Percentiles rank a stretch among this genome's conserved stretches.
Evolutionary conservation across 2,329 filamentous ascomycete genomes (phyloP).

Genomic region (Pezicula rhizophila): DNA sequence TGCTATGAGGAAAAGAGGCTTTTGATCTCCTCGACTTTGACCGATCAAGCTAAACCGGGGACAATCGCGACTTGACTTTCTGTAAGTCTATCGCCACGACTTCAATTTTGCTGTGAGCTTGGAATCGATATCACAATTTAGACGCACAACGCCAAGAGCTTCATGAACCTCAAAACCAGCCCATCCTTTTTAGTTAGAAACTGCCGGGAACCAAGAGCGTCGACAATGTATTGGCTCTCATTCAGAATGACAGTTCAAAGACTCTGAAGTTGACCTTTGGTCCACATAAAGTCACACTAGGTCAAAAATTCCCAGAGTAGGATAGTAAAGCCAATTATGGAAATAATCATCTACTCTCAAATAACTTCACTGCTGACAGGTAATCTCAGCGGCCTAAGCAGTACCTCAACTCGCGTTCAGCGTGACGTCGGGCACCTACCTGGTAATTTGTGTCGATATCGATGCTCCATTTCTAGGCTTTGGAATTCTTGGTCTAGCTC

Average conservation of each 20-base stretch:
- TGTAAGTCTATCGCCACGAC: too few species aligned
- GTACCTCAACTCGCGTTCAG: conserved; percentile 14
- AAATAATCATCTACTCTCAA: background rate
- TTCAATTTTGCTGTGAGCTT: too few species aligned
- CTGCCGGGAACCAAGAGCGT: background rate
- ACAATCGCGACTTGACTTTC: too few species aligned
- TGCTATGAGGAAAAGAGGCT: too few species aligned
- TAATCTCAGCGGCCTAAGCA: conserved; percentile 12
- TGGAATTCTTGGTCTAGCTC: conserved; percentile 35
- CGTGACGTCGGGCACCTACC: conserved; percentile 24
- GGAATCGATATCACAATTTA: too few species aligned
- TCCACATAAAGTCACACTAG: conserved; percentile 23
- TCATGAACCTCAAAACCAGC: too few species aligned
- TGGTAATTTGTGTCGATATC: conserved; percentile 38
- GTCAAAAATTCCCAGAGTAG: conserved; percentile 26
- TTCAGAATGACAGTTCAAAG: conserved; percentile 25
- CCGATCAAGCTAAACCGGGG: too few species aligned
- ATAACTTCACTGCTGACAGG: background rate
- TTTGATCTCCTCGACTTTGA: too few species aligned
- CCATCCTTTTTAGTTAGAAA: too few species aligned
- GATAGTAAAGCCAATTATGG: conserved; percentile 13
- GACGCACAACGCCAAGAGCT: too few species aligned
- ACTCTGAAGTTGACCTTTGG: conserved; percentile 25
- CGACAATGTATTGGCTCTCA: background rate
- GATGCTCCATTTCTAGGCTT: conserved; percentile 40